These are phyloP conservation scores for Entomortierella chlamydospora DNA, from an alignment of 192 early-diverging fungal genomes.

Conservation along the genomic window DNA sequence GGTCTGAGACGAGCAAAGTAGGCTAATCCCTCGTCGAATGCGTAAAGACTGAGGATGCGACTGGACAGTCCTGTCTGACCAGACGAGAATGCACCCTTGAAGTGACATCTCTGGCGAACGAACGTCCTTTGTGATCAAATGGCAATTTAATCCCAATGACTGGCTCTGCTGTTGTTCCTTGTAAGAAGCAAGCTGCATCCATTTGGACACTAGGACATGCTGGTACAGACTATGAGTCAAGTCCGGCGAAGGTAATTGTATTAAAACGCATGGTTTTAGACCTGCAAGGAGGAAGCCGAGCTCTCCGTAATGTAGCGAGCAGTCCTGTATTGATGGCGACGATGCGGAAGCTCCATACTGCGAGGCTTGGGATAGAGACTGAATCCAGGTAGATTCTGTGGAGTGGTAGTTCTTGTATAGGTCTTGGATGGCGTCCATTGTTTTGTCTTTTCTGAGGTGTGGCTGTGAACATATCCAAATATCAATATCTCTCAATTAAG, in stretches of 20 bases:
- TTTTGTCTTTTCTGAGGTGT: not conserved
- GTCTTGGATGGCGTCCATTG: not conserved
- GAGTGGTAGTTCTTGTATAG: constrained; percentile 4
- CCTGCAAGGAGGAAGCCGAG: constrained; percentile 35
- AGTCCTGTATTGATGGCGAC: constrained; percentile 14
- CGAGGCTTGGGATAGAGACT: not conserved
- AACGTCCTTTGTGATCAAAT: constrained; percentile 20
- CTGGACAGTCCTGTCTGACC: constrained; percentile 6
- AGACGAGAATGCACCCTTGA: constrained; percentile 35
- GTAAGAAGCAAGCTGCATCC: constrained; percentile 10
- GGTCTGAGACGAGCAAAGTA: constrained; percentile 9
- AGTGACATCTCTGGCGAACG: constrained; percentile 45
- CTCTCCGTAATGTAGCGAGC: constrained; percentile 48
- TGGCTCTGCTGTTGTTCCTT: not conserved
- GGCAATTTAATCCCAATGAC: constrained; percentile 18
- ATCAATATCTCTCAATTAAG: not conserved
- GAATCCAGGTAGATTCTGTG: constrained; percentile 26
- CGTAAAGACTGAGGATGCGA: constrained; percentile 11
- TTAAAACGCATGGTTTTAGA: constrained; percentile 38
- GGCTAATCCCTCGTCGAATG: constrained; percentile 22
- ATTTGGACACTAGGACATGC: constrained; percentile 12
- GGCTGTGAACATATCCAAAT: not conserved
- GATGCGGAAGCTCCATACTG: not conserved
- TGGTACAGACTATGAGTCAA: constrained; percentile 12
- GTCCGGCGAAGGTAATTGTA: constrained; percentile 21